phyloP scores from a whole-genome alignment of 2,329 filamentous ascomycete genomes.

The Leptographium lundbergii region DNA sequence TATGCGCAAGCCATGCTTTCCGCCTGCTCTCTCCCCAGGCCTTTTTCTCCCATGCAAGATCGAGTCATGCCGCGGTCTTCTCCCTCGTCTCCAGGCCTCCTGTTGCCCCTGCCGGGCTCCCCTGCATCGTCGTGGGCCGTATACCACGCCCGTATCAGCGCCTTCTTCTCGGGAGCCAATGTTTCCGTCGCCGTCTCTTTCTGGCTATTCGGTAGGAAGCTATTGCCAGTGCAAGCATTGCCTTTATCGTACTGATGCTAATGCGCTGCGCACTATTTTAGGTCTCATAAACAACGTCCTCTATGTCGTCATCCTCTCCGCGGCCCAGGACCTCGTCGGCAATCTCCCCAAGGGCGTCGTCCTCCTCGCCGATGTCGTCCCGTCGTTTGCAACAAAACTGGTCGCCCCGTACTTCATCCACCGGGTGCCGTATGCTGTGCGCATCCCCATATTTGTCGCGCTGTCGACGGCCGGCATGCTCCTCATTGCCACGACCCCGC shows the following conservation, averaged over 20 bases:
- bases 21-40: background rate
- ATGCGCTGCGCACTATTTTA: constrained; percentile 20
- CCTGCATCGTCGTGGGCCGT: constrained; percentile 58
- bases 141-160: constrained; percentile 52
- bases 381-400: constrained; percentile 79
- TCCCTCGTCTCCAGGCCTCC: constrained; percentile 26
- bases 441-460: constrained; percentile 60
- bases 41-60: background rate
- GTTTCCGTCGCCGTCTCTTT: constrained; percentile 66
- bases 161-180: constrained; percentile 55
- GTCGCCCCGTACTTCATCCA: constrained; percentile 91
- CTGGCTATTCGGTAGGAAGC: constrained; percentile 71
- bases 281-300: constrained; percentile 94
- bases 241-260: background rate
- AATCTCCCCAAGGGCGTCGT: constrained; percentile 81
- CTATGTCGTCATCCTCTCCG: constrained; percentile 92
- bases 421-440: constrained; percentile 62
- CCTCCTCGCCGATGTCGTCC: constrained; percentile 82
- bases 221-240: background rate
- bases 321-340: constrained; percentile 89
- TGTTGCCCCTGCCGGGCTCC: constrained; percentile 45
- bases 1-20: background rate
- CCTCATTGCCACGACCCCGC: constrained; percentile 68
- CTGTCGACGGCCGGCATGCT: constrained; percentile 81
- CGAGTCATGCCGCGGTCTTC: constrained; percentile 23